Evolutionary conservation across 257 asterid species (phyloP).

Genomic region (Fraxinus anomala): DNA sequence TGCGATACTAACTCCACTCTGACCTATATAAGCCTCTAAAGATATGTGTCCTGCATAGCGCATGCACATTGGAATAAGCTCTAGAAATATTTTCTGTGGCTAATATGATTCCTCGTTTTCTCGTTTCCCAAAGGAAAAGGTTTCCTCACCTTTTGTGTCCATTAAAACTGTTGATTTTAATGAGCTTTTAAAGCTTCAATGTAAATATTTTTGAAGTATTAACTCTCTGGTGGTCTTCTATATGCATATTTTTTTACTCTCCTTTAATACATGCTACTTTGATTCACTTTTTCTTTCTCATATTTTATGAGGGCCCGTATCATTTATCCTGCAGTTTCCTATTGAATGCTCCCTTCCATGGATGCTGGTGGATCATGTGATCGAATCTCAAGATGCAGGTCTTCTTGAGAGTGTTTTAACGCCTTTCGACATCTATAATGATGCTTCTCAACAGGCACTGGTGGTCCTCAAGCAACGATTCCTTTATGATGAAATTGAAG

Average conservation of each 20-base stretch:
- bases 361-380: constrained; percentile 96
- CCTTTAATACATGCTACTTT: not conserved
- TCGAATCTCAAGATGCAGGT: constrained; percentile 76
- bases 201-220: too few relatives aligned
- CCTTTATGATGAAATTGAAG: constrained; percentile 98
- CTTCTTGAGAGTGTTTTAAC: constrained; percentile 84
- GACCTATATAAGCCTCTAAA: not conserved
- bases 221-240: too few relatives aligned
- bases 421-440: constrained; percentile 97
- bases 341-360: constrained; percentile 99
- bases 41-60: not conserved
- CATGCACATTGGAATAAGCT: too few relatives aligned
- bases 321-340: constrained; percentile 71
- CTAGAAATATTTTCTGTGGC: too few relatives aligned
- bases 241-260: too few relatives aligned
- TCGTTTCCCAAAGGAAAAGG: too few relatives aligned
- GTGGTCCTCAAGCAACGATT: constrained; percentile 94
- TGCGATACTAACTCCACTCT: not conserved
- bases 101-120: too few relatives aligned
- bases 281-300: constrained; percentile 19
- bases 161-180: too few relatives aligned
- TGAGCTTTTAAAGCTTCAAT: too few relatives aligned
- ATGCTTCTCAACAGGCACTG: constrained; percentile 95
- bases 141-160: too few relatives aligned
- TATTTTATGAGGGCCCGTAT: constrained; percentile 15